Evolutionary conservation across 768 basidiomycete genomes (phyloP).

Genomic region (Tricholomella constricta): DNA sequence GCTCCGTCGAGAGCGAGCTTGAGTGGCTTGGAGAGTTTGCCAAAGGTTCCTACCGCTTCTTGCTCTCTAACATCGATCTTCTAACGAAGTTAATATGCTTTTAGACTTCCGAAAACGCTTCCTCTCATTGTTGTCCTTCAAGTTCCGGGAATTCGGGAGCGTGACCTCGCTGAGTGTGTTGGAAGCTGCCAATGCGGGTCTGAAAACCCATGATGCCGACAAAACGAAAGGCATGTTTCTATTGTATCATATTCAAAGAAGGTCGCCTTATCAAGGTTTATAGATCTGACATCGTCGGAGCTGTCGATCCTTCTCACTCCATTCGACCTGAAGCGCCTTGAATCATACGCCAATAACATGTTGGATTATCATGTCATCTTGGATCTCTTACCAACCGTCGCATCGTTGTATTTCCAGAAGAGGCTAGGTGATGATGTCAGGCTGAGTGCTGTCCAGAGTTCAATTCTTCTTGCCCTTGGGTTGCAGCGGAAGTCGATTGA

Average conservation of each 20-base stretch:
- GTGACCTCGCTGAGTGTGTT: constrained; percentile 86
- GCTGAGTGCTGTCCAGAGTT: constrained; percentile 87
- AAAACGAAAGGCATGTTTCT: constrained; percentile 36
- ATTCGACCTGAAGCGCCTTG: constrained; percentile 93
- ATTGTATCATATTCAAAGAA: not conserved
- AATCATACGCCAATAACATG: constrained; percentile 94
- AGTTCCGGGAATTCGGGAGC: constrained; percentile 92
- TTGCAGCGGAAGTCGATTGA: constrained; percentile 89
- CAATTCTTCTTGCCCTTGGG: constrained; percentile 87
- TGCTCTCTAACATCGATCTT: not conserved
- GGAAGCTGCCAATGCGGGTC: constrained; percentile 75
- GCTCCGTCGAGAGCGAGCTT: constrained; percentile 58
- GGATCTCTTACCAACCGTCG: constrained; percentile 83
- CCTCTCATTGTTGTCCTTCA: constrained; percentile 85
- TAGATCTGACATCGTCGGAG: constrained; percentile 38
- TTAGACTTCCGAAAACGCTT: constrained; percentile 93
- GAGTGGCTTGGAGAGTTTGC: constrained; percentile 91
- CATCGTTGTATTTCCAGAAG: constrained; percentile 83
- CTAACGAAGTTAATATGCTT: not conserved
- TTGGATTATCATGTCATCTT: constrained; percentile 96
- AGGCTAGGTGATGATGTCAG: constrained; percentile 64
- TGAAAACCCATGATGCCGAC: constrained; percentile 46
- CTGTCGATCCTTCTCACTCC: constrained; percentile 74
- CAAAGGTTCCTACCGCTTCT: constrained; percentile 51
- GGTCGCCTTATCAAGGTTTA: not conserved